Base-by-base conservation (phyloP, 1,139 yeast genomes). In the Yamadazyma atlantica region DNA sequence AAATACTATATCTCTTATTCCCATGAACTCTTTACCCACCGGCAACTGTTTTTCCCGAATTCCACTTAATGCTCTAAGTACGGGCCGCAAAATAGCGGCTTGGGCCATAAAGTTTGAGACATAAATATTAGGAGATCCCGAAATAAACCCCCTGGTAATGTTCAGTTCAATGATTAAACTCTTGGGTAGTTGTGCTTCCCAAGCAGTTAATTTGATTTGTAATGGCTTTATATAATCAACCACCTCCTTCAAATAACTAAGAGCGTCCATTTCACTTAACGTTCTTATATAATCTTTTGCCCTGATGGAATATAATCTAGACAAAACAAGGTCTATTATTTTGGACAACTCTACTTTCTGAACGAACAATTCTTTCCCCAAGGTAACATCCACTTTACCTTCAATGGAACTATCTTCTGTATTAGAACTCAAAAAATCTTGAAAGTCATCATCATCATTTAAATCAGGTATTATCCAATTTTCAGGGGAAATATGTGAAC, bases 61-160 rank as follows among this genome's bases (percentile, higher is more conserved):
- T 12, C 27, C 24, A 21, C 40, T 29, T 9, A 46, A 29, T 7
- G 32, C 27, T 34, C 41, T 29, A 9, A 46, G 32, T 5, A 46
- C 49, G 13, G 50, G 50, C 22, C 42, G 35, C 11, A 46, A 30
- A 16, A 46, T 43, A 6, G 44, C 37, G 2, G 42, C 42, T 35
- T 46, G 49, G 9, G 40, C 41, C 39, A 41, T 38, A 30, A 43
- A 46, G 24, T 43, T 46, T 13, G 49, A 45, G 7, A 46, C 43
- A 32, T 46, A 46, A 21, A 46, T 45, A 29, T 46, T 46, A 2
- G 50, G 49, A 13, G 48, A 41, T 2, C 50, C 49, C 12, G 50
- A 46, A 8, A 46, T 46, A 13, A 41, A 38, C 3, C 50, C 50
- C 31, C 49, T 34, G 16, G 45, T 37, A 15, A 43, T 38, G 23